These are phyloP conservation scores for Epichloe gansuensis DNA, from an alignment of 2,329 filamentous ascomycete species.

Conservation along the genomic window DNA sequence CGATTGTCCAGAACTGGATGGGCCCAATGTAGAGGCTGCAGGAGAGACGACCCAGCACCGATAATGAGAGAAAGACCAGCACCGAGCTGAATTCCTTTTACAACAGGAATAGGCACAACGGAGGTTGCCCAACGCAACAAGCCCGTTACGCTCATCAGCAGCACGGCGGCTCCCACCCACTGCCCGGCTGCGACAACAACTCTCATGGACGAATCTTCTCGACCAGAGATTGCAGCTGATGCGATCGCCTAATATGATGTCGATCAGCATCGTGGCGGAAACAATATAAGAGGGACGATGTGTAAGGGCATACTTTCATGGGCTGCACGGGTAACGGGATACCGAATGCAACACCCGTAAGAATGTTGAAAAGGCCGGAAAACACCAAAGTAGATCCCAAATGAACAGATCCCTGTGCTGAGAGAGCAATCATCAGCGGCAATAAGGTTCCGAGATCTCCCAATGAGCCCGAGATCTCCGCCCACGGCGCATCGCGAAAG, in stretches of 20 bases:
- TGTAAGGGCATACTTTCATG: conserved; percentile 41
- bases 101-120: conserved; percentile 71
- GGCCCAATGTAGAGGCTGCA: conserved; percentile 57
- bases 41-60: conserved; percentile 57
- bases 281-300: background rate
- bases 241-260: conserved; percentile 56
- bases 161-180: conserved; percentile 60
- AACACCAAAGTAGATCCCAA: conserved; percentile 78
- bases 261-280: background rate
- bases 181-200: conserved; percentile 69
- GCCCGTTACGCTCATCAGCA: conserved; percentile 67
- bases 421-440: conserved; percentile 77
- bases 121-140: conserved; percentile 60
- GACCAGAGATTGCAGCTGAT: conserved; percentile 67
- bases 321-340: conserved; percentile 87
- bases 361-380: conserved; percentile 74
- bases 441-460: conserved; percentile 85
- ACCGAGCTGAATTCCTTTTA: conserved; percentile 91
- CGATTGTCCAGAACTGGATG: conserved; percentile 62
- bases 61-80: conserved; percentile 75
- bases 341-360: conserved; percentile 72
- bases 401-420: conserved; percentile 64
- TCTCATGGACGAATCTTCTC: conserved; percentile 32
- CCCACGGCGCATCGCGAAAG: conserved; percentile 32
- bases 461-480: conserved; percentile 76